Evolutionary conservation across 2,329 filamentous ascomycete genomes (phyloP).

Genomic region (Fusarium fujikuroi): DNA sequence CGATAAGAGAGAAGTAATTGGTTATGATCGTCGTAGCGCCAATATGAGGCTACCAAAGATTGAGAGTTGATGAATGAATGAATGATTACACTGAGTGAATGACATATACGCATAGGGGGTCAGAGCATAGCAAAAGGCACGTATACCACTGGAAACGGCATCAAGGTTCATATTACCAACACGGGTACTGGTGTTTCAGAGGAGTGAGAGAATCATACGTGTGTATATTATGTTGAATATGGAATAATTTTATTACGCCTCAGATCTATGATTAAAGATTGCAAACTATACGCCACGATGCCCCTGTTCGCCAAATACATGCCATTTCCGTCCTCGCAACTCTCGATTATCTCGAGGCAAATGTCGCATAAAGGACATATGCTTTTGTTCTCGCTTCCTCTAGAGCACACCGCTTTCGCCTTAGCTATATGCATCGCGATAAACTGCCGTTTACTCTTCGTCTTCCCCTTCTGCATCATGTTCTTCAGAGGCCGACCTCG

Average conservation of each 20-base stretch:
- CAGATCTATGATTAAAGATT: conserved; percentile 39
- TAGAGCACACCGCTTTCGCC: conserved; percentile 48
- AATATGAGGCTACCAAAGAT: conserved; percentile 37
- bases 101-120: neutral
- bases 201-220: neutral
- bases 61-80: neutral
- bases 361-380: conserved; percentile 13
- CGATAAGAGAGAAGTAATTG: conserved; percentile 68
- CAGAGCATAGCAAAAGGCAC: conserved; percentile 5
- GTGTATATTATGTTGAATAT: conserved; percentile 4
- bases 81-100: neutral
- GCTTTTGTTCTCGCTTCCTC: neutral
- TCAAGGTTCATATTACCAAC: neutral
- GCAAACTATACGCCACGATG: conserved; percentile 32
- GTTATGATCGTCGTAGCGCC: conserved; percentile 55
- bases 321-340: conserved; percentile 12
- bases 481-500: conserved; percentile 48
- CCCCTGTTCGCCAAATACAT: conserved; percentile 25
- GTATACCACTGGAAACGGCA: conserved; percentile 6
- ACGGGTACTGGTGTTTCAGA: neutral
- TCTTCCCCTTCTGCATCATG: conserved; percentile 60
- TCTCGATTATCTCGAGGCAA: neutral
- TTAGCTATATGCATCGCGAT: conserved; percentile 57
- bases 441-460: conserved; percentile 46
- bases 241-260: conserved; percentile 17